A percentile compares a stretch with the other conserved stretches of the same genome.
phyloP scores from a whole-genome alignment of 2,329 filamentous ascomycete genomes.

The Epichloe uncinata region DNA sequence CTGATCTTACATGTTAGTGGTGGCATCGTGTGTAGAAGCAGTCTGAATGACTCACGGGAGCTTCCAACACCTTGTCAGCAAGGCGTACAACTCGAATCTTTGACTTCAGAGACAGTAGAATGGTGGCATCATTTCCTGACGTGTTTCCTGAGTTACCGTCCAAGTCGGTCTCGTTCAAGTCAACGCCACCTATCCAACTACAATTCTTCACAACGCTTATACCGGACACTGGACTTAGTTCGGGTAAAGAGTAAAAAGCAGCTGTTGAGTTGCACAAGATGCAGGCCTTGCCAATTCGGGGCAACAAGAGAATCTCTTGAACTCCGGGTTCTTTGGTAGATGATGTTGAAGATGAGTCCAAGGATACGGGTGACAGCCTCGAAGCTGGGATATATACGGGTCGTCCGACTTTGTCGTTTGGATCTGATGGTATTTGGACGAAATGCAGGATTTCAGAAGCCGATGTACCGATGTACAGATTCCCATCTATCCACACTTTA shows the following conservation, averaged over 20 bases:
- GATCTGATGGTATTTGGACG: slow-evolving; percentile 67
- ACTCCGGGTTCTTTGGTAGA: slow-evolving; percentile 50
- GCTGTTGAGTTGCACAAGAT: slow-evolving; percentile 88
- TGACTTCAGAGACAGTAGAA: slow-evolving; percentile 69
- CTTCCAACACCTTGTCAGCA: slow-evolving; percentile 59
- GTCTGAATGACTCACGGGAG: slow-evolving; percentile 38
- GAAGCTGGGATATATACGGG: slow-evolving; percentile 68
- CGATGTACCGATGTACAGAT: slow-evolving; percentile 57
- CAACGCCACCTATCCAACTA: slow-evolving; percentile 83
- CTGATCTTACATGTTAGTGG: slow-evolving; percentile 17
- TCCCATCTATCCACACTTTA: slow-evolving; percentile 35
- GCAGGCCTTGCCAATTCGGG: slow-evolving; percentile 76
- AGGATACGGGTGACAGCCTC: slow-evolving; percentile 60
- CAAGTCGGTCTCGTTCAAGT: slow-evolving; percentile 45
- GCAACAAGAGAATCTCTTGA: slow-evolving; percentile 82
- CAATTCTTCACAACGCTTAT: slow-evolving; percentile 72
- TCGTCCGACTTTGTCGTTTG: slow-evolving; percentile 43
- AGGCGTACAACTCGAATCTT: slow-evolving; percentile 77
- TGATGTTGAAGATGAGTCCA: slow-evolving; percentile 38
- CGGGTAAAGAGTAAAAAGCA: slow-evolving; percentile 89
- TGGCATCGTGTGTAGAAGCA: slow-evolving; percentile 1
- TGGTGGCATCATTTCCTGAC: slow-evolving; percentile 39
- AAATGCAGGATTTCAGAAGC: slow-evolving; percentile 67
- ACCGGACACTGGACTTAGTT: slow-evolving; percentile 81
- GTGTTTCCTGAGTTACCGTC: slow-evolving; percentile 18